phyloP scores from a whole-genome alignment of 768 basidiomycete species.

The Amanita inopinata region DNA sequence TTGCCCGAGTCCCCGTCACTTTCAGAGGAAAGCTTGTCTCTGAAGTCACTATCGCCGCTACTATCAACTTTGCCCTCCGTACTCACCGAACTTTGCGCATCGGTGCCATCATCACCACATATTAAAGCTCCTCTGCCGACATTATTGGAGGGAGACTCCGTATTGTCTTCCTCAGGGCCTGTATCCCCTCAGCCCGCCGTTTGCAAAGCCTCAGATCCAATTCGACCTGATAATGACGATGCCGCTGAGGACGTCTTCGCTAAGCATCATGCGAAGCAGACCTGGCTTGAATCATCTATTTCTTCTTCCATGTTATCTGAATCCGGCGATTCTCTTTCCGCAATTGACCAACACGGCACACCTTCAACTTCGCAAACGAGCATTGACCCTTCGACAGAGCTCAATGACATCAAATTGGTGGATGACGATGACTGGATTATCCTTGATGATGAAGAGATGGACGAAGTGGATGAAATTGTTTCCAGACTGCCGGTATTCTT shows the following conservation, averaged over 20 bases:
- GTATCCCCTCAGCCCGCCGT: too few relatives aligned
- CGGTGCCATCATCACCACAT: background rate
- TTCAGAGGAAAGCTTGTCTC: background rate
- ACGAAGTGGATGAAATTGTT: background rate
- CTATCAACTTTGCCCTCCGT: background rate
- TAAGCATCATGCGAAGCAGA: too few relatives aligned
- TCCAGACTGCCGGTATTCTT: conserved; percentile 17
- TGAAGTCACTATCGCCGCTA: background rate
- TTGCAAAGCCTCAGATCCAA: too few relatives aligned
- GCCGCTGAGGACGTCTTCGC: background rate
- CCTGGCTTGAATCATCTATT: too few relatives aligned
- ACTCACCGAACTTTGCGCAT: background rate
- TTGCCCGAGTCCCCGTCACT: background rate
- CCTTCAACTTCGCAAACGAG: background rate
- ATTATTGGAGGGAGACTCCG: too few relatives aligned
- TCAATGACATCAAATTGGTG: background rate
- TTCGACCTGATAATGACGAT: too few relatives aligned
- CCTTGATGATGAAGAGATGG: conserved; percentile 1
- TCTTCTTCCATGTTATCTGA: too few relatives aligned
- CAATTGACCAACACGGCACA: background rate
- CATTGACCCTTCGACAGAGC: background rate
- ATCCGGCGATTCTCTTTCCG: background rate
- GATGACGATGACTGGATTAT: conserved; percentile 4
- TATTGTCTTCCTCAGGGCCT: too few relatives aligned
- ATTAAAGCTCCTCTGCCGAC: too few relatives aligned